These are phyloP conservation scores for Termitomyces sp. DNA, from an alignment of 768 basidiomycete species.

Conservation along the genomic window DNA sequence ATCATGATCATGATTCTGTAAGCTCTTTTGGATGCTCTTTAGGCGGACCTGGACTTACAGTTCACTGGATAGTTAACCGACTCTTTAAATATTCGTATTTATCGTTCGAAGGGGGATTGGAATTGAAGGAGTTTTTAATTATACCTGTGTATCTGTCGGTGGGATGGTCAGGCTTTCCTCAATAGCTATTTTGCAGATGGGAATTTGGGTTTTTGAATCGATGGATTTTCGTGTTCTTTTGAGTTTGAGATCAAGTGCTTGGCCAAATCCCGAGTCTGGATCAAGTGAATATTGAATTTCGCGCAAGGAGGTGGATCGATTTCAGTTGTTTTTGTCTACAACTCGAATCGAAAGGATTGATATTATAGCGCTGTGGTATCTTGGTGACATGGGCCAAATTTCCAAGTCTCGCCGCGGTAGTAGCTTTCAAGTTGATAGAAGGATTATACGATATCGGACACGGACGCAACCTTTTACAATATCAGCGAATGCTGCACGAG, in stretches of 20 bases:
- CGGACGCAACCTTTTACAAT: background rate
- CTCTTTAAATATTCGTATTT: background rate
- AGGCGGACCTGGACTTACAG: background rate
- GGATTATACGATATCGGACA: background rate
- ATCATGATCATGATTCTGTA: background rate
- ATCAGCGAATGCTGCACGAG: background rate
- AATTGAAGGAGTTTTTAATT: background rate
- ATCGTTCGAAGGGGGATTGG: background rate
- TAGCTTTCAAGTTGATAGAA: background rate
- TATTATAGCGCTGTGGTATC: background rate
- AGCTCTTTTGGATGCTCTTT: background rate
- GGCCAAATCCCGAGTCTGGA: background rate
- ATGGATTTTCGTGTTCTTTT: background rate
- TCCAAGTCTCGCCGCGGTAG: background rate
- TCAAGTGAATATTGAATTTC: background rate
- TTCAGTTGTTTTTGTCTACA: background rate
- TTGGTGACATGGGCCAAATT: background rate
- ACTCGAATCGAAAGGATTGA: background rate
- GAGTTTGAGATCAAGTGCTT: background rate
- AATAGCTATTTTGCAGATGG: background rate
- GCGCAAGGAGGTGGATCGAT: background rate
- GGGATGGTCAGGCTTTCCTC: background rate
- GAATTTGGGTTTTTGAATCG: background rate
- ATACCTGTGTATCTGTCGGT: background rate
- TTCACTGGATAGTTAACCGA: background rate